Conservation (phyloP, 2,329 filamentous ascomycete genomes). For the Xylariaceae sp. region DNA sequence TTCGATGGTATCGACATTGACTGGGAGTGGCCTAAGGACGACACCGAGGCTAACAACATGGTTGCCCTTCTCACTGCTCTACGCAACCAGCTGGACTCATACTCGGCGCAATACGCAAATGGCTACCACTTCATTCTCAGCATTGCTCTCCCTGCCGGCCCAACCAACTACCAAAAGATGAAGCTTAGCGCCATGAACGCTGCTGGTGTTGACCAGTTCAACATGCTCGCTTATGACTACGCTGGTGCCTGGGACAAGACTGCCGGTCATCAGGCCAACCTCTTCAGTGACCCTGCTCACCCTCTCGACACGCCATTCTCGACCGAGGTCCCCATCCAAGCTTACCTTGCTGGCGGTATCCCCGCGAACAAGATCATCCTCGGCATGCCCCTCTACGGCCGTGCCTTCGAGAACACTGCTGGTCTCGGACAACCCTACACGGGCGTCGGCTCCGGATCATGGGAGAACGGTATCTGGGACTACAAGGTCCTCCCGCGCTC, state of each 20-base stretch:
- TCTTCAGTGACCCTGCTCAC: slow-evolving; percentile 52
- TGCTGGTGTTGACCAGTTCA: slow-evolving; percentile 47
- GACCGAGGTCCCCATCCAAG: slow-evolving; percentile 58
- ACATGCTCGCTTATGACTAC: slow-evolving; percentile 71
- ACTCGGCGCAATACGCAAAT: slow-evolving; percentile 39
- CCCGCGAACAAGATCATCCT: slow-evolving; percentile 63
- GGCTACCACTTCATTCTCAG: slow-evolving; percentile 51
- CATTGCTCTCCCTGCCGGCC: slow-evolving; percentile 47
- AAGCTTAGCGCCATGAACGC: slow-evolving; percentile 42
- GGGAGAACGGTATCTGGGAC: slow-evolving; percentile 73
- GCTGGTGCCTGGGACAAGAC: slow-evolving; percentile 61
- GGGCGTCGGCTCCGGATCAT: slow-evolving; percentile 62
- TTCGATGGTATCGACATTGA: slow-evolving; percentile 42
- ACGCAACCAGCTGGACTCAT: slow-evolving; percentile 44
- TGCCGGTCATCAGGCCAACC: slow-evolving; percentile 66
- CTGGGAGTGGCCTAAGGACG: slow-evolving; percentile 38
- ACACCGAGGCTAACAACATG: slow-evolving; percentile 40
- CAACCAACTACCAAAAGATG: slow-evolving; percentile 43
- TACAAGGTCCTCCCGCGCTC: slow-evolving; percentile 68
- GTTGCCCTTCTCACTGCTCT: slow-evolving; percentile 41
- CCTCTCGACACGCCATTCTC: slow-evolving; percentile 62
- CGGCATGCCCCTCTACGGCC: slow-evolving; percentile 77
- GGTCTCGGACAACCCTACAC: slow-evolving; percentile 60
- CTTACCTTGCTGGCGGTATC: slow-evolving; percentile 61
- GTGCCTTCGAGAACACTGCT: slow-evolving; percentile 57